These are phyloP conservation scores for sorghum (Sorghum bicolor) DNA, from an alignment of 176 grass and related monocot species.

Conservation along the genomic window Sorghum_bicolor_NCBIv3 NC_012872.2:3366501-3367000, in stretches of 20 bases:
- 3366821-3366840: not conserved
- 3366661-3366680: not conserved
- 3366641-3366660: not conserved
- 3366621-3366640: constrained; percentile 2
- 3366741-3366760: not conserved
- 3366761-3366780: not conserved
- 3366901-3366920: not conserved
- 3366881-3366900: constrained; percentile 11
- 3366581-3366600: not conserved
- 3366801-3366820: not conserved
- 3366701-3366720: constrained; percentile 9
- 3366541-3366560: not conserved
- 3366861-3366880: not conserved
- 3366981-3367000: constrained; percentile 23
- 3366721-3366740: not conserved
- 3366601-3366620: not conserved
- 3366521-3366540: not conserved
- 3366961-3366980: not conserved
- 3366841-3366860: constrained; percentile 4
- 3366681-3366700: not conserved
- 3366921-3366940: constrained; percentile 17
- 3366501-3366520: not conserved
- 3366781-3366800: not conserved
- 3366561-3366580: not conserved
- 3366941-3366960: not conserved